Percentiles rank a stretch among this genome's conserved stretches.
Conservation (phyloP, 2,329 filamentous ascomycete species). For the Periconia sp. region DNA sequence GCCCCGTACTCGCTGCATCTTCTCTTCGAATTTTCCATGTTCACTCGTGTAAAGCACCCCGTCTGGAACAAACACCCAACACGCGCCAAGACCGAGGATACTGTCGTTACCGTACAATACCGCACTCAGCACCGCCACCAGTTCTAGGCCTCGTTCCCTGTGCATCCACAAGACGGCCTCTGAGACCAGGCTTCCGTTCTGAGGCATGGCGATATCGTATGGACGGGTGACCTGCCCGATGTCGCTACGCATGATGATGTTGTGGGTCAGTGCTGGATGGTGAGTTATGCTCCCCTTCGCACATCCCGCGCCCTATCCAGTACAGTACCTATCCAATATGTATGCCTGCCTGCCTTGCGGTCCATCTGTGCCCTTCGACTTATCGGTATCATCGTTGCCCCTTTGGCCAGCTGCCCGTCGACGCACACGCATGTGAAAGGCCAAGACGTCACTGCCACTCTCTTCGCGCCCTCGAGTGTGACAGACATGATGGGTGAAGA, state of each 20-base stretch:
- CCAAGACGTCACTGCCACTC: neutral
- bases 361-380: neutral
- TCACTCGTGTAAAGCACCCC: too few species aligned
- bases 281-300: conserved; percentile 21
- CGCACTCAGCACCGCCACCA: neutral
- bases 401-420: too few species aligned
- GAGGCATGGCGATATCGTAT: neutral
- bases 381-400: neutral
- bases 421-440: conserved; percentile 32
- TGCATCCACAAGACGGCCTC: neutral
- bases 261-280: conserved; percentile 24
- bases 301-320: conserved; percentile 16
- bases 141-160: neutral
- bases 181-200: neutral
- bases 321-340: conserved; percentile 7
- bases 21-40: too few species aligned
- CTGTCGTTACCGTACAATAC: neutral
- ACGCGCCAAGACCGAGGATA: too few species aligned
- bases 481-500: neutral
- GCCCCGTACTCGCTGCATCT: neutral
- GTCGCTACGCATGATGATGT: conserved; percentile 35
- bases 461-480: neutral
- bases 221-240: conserved; percentile 25
- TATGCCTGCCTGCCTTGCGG: conserved; percentile 12
- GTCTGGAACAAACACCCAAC: too few species aligned